Conservation (phyloP, 2,329 filamentous ascomycete genomes). For the Penicillium sclerotigenum region DNA sequence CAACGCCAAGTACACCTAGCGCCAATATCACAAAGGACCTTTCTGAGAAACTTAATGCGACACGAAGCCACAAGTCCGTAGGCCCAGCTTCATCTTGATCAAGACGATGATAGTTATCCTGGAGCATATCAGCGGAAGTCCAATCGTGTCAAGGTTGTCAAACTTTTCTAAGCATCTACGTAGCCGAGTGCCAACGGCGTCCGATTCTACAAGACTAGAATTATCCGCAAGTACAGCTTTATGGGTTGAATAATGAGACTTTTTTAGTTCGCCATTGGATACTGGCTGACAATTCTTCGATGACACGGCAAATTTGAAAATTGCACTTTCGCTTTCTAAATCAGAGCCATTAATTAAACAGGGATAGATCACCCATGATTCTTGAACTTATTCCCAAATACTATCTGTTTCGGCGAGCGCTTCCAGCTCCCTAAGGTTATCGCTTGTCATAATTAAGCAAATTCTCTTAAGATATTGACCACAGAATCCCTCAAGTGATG, state of each 20-base stretch:
- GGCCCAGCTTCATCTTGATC: too few species aligned
- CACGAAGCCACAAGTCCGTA: too few species aligned
- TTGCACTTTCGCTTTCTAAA: neutral
- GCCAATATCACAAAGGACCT: too few species aligned
- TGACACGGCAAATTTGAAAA: neutral
- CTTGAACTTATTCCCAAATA: neutral
- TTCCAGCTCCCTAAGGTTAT: neutral
- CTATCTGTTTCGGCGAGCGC: neutral
- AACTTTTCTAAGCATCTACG: neutral
- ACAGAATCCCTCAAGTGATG: neutral
- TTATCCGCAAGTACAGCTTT: neutral
- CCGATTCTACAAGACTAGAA: neutral
- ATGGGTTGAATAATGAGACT: neutral
- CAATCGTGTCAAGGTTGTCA: neutral
- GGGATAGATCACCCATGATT: neutral
- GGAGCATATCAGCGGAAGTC: too few species aligned
- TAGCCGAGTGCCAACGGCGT: neutral
- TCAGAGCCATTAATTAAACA: neutral
- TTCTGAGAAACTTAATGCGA: too few species aligned
- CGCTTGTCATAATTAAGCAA: neutral
- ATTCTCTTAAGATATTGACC: neutral
- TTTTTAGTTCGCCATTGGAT: neutral
- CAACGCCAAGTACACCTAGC: too few species aligned
- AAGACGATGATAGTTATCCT: too few species aligned
- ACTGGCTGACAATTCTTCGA: neutral